Conservation (phyloP, 2,329 filamentous ascomycete genomes). For the Chaetothyriales sp. region DNA sequence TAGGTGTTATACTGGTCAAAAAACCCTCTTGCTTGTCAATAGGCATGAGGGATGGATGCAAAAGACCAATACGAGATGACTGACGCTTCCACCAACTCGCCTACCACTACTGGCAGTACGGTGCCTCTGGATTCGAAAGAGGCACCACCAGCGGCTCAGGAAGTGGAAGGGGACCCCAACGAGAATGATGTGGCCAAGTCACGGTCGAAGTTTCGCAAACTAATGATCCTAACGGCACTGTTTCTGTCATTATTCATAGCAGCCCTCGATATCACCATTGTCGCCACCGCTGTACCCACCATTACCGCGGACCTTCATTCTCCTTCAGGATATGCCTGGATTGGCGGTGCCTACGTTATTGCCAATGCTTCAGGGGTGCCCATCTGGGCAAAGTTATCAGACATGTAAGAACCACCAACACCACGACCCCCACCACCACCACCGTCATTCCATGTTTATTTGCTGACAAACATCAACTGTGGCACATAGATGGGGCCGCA, state of each 20-base stretch:
- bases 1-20: not conserved
- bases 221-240: conserved; percentile 18
- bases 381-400: conserved; percentile 53
- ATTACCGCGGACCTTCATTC: conserved; percentile 40
- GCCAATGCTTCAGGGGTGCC: conserved; percentile 54
- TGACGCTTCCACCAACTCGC: not conserved
- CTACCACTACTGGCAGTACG: not conserved
- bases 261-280: conserved; percentile 22
- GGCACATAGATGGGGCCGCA: conserved; percentile 41
- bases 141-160: not conserved
- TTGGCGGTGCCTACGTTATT: conserved; percentile 60
- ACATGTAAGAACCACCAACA: conserved; percentile 26
- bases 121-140: not conserved
- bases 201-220: conserved; percentile 13
- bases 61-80: not conserved
- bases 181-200: not conserved
- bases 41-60: not conserved
- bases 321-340: conserved; percentile 61
- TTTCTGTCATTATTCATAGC: conserved; percentile 19
- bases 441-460: not conserved
- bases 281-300: conserved; percentile 23
- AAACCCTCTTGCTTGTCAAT: not conserved
- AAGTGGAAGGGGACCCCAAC: not conserved
- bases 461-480: not conserved
- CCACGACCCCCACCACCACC: not conserved